Base-by-base conservation (phyloP, 2,329 filamentous ascomycete species). In the Diplocarpon mali region DNA sequence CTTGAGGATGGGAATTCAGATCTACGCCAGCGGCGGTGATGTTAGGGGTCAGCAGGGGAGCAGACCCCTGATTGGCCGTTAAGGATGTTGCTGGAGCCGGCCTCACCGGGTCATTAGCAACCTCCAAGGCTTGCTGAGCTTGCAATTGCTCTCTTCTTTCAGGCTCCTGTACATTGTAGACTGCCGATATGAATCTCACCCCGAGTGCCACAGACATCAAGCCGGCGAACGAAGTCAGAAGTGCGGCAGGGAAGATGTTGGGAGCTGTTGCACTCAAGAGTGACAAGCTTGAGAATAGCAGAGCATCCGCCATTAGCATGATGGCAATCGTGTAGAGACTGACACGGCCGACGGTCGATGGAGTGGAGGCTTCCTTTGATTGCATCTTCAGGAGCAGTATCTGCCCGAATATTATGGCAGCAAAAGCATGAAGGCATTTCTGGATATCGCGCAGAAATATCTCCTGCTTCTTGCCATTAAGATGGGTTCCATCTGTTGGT, bases 331-430 rank as follows among this genome's bases (percentile, higher is more conserved):
- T 81, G 58, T 72, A 72, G 58, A 83, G 78, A 61, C 78, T 83
- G 54, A 83, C 71, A 14, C 80, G 69, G 3, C 76, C 78, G 53
- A 82, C 68, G 2, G 78, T 83, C 0, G 79, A 83, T 2, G 80
- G 80, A 7, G 80, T 83, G 38, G 70, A 78, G 1, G 78, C 74
- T 56, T 82, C 78, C 51, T 73, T 74, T 67, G 81, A 79, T 62
- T 84, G 80, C 38, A 68, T 62, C 57, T 80, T 78, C 44, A 82
- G 66, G 3, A 83, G 67, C 50, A 72, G 69, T 30, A 80, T 70
- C 60, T 84, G 79, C n/a, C 64, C 69, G 48, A 76, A 71, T 29
- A 80, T 64, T n/a, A 80, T 61, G 14, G 69, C 60, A 2, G 75
- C 72, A 47, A 76, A 73, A 3, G 69, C 60, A 20, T 80, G 64